Conservation (phyloP, 768 basidiomycete genomes). For the Amanita muscaria region DNA sequence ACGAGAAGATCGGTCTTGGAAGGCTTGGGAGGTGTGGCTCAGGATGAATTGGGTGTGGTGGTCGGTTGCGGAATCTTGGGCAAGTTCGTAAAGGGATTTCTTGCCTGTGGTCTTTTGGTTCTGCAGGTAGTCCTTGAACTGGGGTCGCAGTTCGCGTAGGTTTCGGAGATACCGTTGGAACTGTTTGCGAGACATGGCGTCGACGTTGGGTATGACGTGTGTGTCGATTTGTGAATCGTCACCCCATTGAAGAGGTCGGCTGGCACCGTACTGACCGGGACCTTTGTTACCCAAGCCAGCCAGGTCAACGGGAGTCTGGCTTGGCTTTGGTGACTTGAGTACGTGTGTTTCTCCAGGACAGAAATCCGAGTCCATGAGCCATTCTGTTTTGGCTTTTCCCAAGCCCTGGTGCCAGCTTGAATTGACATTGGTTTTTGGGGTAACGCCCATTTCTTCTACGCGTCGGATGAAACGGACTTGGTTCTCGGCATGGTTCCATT, state of each 20-base stretch:
- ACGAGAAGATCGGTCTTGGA: conserved; percentile 15
- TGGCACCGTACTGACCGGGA: conserved; percentile 19
- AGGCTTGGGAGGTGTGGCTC: conserved; percentile 12
- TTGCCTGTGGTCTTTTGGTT: conserved; percentile 6
- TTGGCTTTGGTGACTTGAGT: conserved; percentile 10
- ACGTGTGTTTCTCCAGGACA: conserved; percentile 19
- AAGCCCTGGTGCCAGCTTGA: conserved; percentile 31
- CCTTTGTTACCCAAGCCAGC: conserved; percentile 18
- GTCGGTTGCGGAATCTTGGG: conserved; percentile 12
- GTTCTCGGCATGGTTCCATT: conserved; percentile 61
- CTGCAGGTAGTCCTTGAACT: conserved; percentile 42
- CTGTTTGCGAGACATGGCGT: conserved; percentile 48
- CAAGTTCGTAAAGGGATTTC: conserved; percentile 16
- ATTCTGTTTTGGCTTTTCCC: conserved; percentile 26
- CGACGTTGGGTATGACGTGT: conserved; percentile 41
- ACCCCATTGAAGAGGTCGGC: conserved; percentile 4
- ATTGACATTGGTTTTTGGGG: conserved; percentile 19
- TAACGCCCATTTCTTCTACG: conserved; percentile 52
- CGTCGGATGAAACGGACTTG: conserved; percentile 62
- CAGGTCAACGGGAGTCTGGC: conserved; percentile 10
- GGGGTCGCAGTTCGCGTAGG: conserved; percentile 45
- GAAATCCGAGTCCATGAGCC: conserved; percentile 27
- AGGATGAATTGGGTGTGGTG: conserved; percentile 23
- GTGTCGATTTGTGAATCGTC: conserved; percentile 1
- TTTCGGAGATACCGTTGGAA: conserved; percentile 54